phyloP scores from a whole-genome alignment of 805 yeast genomes.

The Saturnispora dispora region DNA sequence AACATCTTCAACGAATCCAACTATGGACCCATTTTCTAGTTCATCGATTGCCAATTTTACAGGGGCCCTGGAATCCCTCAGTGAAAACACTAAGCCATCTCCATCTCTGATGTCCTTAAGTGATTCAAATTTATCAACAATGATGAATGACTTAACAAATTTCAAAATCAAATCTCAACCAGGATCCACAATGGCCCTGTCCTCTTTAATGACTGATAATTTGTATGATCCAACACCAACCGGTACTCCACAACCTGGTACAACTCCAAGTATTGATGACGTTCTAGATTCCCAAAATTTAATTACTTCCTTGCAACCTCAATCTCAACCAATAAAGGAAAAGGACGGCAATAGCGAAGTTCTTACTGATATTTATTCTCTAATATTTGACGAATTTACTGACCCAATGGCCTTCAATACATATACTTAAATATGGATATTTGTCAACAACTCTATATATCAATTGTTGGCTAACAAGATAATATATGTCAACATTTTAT shows the following conservation, averaged over 20 bases:
- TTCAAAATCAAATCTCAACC: conserved; percentile 7
- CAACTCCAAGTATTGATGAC: not conserved
- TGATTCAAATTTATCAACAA: conserved; percentile 6
- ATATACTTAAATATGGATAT: conserved; percentile 11
- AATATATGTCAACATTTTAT: not conserved
- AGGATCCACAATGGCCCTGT: conserved; percentile 1
- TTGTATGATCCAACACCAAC: conserved; percentile 1
- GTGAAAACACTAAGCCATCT: not conserved
- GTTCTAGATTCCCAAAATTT: not conserved
- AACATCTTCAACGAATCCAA: conserved; percentile 1
- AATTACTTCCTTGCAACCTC: not conserved
- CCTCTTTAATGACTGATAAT: not conserved
- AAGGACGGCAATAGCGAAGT: conserved; percentile 21
- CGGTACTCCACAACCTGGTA: conserved; percentile 3
- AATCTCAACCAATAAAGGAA: not conserved
- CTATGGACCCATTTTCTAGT: conserved; percentile 5
- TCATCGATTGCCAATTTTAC: conserved; percentile 3
- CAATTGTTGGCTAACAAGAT: not conserved
- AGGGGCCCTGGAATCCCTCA: conserved; percentile 5
- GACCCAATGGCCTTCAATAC: conserved; percentile 28
- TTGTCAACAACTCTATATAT: not conserved
- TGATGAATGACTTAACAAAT: conserved; percentile 7
- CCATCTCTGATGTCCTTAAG: conserved; percentile 1
- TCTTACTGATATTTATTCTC: conserved; percentile 35
- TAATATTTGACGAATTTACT: conserved; percentile 37